These are phyloP conservation scores for Chiua virens DNA, from an alignment of 768 basidiomycete genomes.

Conservation along the genomic window DNA sequence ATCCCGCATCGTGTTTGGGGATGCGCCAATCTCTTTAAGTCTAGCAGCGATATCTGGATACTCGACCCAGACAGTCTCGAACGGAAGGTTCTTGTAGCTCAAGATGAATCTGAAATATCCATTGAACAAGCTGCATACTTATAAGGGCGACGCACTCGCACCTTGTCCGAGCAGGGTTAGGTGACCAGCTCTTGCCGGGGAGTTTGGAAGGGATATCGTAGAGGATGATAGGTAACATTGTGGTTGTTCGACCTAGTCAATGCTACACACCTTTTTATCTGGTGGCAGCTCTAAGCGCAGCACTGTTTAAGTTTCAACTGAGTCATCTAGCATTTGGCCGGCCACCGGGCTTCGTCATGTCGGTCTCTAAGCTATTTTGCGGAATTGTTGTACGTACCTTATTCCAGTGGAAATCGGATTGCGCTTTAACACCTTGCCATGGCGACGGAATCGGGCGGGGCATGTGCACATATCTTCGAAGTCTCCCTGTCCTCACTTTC, in stretches of 20 bases:
- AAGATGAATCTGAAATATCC: conserved; percentile 26
- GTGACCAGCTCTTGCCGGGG: conserved; percentile 33
- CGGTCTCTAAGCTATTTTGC: too few species aligned
- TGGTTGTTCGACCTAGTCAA: not conserved
- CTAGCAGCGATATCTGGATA: conserved; percentile 30
- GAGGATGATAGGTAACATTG: conserved; percentile 32
- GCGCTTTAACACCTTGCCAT: too few species aligned
- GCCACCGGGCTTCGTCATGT: too few species aligned
- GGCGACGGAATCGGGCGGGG: too few species aligned
- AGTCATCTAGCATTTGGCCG: too few species aligned
- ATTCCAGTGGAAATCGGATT: too few species aligned
- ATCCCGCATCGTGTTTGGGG: conserved; percentile 18
- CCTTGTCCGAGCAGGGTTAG: conserved; percentile 42
- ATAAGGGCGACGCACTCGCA: not conserved
- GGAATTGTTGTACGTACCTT: too few species aligned
- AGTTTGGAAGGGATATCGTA: conserved; percentile 37
- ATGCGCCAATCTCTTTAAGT: conserved; percentile 27
- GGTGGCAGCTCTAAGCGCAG: too few species aligned
- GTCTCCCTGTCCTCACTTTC: too few species aligned
- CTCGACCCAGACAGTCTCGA: conserved; percentile 35
- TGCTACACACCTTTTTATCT: conserved; percentile 1
- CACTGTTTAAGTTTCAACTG: too few species aligned
- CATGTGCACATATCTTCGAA: too few species aligned
- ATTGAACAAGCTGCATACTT: not conserved
- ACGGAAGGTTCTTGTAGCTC: conserved; percentile 34